Base-by-base conservation (phyloP, 148 eudicot species). In the Rhododendron henanense region DNA sequence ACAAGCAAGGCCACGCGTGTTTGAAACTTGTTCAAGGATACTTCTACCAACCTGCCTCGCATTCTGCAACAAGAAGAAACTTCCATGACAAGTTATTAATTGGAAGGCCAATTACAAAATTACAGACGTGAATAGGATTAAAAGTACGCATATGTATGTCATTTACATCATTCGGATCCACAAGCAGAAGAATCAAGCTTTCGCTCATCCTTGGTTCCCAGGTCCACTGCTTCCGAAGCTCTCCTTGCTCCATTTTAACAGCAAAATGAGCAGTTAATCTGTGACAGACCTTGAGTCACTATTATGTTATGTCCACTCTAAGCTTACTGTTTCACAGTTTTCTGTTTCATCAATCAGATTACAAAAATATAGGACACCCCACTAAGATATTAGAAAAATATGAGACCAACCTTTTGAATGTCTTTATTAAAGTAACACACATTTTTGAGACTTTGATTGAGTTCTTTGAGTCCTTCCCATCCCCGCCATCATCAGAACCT, bases 201-300 rank as follows among this genome's bases (percentile, higher is more conserved):
- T 91, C 95, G 78, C 95, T 91, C 98, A 97, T 97, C 90, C 89
- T 91, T 47, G 96, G 90, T 86, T 97, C 98, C 99, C 99, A 97
- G 79, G 94, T 90, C 99, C 98, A 97, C 89, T 91, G 94, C 89
- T 87, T 95, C 90, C 89, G 86, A 61, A 93, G 89, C 84, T 93
- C 95, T 51, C 90, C 90, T 91, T 89, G 94, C 90, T 94, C 98
- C 96, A 93, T 88, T 88, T 88, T 91, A 85, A 89, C 87, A 59
- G 90, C 86, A 88, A 91, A 97, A 92, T 93, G 90, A 51, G 92
- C 91, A 88, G 94, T 90, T 83, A 95, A 93, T 91, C 99, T 97
- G 92, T 84, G 85, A 87, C 57, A 45, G 69, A 85, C 39, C 86
- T 67, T 57, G 59, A 80, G 80, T 79, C 83, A 79, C 57, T 67